A percentile compares a stretch with the other conserved stretches of the same genome.
Evolutionary conservation across 2,329 filamentous ascomycete species (phyloP).

Genomic region (Leptographium galeiforme): DNA sequence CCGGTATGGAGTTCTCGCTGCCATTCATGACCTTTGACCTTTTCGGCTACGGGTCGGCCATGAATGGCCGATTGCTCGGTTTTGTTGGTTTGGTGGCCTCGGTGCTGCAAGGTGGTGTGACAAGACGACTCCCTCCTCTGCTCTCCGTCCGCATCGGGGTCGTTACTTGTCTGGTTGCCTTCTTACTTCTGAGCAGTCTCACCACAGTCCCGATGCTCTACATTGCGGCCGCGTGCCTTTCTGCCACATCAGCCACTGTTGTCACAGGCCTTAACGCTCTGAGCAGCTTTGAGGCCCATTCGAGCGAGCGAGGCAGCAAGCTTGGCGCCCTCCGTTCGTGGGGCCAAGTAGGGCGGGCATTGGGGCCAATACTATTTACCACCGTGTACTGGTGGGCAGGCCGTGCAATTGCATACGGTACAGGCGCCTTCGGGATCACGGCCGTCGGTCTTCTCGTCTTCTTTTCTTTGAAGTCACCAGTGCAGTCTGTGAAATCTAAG

Average conservation of each 20-base stretch:
- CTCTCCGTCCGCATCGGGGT: slow-evolving; percentile 70
- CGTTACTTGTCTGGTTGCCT: slow-evolving; percentile 61
- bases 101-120: slow-evolving; percentile 84
- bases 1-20: slow-evolving; percentile 93
- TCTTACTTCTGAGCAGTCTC: slow-evolving; percentile 63
- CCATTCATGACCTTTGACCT: slow-evolving; percentile 96
- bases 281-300: slow-evolving; percentile 75
- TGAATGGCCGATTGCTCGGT: slow-evolving; percentile 76
- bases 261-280: slow-evolving; percentile 88
- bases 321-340: slow-evolving; percentile 67
- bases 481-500: slow-evolving; percentile 16
- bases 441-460: slow-evolving; percentile 61
- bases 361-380: slow-evolving; percentile 84
- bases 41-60: slow-evolving; percentile 65
- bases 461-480: slow-evolving; percentile 54
- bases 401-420: slow-evolving; percentile 66
- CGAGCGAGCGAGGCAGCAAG: slow-evolving; percentile 71
- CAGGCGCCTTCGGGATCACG: slow-evolving; percentile 70
- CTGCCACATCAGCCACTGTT: slow-evolving; percentile 84
- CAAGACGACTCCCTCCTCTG: slow-evolving; percentile 70
- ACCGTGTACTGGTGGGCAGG: slow-evolving; percentile 98
- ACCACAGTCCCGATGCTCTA: slow-evolving; percentile 60
- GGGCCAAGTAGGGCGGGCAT: slow-evolving; percentile 78
- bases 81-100: slow-evolving; percentile 86
- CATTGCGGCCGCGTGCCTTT: slow-evolving; percentile 67